Conservation (phyloP, 768 basidiomycete species). For the Suillus americanus region DNA sequence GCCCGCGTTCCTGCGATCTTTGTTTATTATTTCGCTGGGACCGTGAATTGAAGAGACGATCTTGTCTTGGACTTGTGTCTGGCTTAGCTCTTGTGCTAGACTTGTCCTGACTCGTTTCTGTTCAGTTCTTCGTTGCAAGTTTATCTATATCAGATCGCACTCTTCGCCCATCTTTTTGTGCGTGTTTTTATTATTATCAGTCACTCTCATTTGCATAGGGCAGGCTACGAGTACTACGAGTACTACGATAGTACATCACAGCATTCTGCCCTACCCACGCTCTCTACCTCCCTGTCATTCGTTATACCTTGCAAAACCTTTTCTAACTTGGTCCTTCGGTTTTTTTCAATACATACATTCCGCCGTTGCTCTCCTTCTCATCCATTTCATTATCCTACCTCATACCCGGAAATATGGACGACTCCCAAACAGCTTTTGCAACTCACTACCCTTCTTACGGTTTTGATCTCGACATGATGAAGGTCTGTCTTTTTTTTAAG, state of each 20-base stretch:
- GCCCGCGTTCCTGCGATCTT: constrained; percentile 3
- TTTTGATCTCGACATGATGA: constrained; percentile 92
- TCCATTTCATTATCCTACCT: constrained; percentile 35
- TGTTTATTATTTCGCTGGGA: constrained; percentile 6
- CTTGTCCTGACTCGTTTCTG: constrained; percentile 1
- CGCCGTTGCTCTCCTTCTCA: constrained; percentile 51
- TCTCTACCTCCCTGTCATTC: constrained; percentile 41
- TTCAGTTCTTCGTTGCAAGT: constrained; percentile 7
- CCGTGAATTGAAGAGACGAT: constrained; percentile 6
- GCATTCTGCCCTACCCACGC: constrained; percentile 32
- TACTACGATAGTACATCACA: constrained; percentile 4
- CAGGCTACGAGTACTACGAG: constrained; percentile 7
- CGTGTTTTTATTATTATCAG: constrained; percentile 5
- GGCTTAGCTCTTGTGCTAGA: constrained; percentile 1
- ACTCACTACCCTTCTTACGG: constrained; percentile 67
- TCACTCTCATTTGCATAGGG: constrained; percentile 4
- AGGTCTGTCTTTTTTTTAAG: constrained; percentile 45
- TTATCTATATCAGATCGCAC: constrained; percentile 7
- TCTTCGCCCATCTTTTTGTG: constrained; percentile 6
- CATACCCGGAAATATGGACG: constrained; percentile 56
- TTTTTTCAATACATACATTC: constrained; percentile 42
- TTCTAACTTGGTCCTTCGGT: constrained; percentile 54
- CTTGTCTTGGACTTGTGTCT: constrained; percentile 2
- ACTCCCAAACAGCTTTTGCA: constrained; percentile 69
- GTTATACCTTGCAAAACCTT: constrained; percentile 37